Base-by-base conservation (phyloP, 176 grass and related monocot species). In the Puya raimondii region DNA sequence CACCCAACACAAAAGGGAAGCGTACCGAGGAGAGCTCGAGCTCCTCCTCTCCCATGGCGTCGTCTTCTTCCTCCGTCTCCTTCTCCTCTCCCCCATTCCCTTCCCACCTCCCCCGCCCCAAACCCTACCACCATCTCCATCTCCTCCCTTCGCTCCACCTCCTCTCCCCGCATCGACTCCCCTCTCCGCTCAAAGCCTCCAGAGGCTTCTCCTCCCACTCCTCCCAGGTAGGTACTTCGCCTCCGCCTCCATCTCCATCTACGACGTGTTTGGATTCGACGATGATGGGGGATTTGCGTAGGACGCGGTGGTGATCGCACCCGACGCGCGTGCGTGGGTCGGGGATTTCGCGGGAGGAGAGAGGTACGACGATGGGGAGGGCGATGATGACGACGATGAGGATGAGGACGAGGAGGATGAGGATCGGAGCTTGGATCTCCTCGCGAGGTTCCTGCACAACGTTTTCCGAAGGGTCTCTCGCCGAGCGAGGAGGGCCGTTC, bases 371-470 rank as follows among this genome's bases (percentile, higher is more conserved):
- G 74, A 72, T 42, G 47, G 47, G 4, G 47, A 48, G 1, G 72
- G 64, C 12, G 61, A 65, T n/a, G 74, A 72, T 48, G 76, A 76
- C 10, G 72, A 71, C 4, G 68, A 70, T 8, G 73, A 79, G 1
- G 88, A 92, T 0, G 80, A 82, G 0, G 85, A 86, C 0, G 91
- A 91, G 0, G 81, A 91, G 0, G 83, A 89, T 2, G 86, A 92
- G 42, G 88, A 91, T 68, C 72, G 88, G 66, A 96, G 92, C 74
- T 74, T 96, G 20, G 92, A 92, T 71, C 86, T 96, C 74, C 76
- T 96, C 13, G 84, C 72, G 17, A 78, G 76, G 23, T 92, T 96
- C 63, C 71, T 96, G 61, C 70, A 92, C 64, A 79, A 80, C 22
- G 59, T 89, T 50, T 96, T 96, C 81, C 83, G 54, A 70, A 96